Evolutionary conservation across 257 asterid species (phyloP).

Genomic region (Fraxinus anomala): DNA sequence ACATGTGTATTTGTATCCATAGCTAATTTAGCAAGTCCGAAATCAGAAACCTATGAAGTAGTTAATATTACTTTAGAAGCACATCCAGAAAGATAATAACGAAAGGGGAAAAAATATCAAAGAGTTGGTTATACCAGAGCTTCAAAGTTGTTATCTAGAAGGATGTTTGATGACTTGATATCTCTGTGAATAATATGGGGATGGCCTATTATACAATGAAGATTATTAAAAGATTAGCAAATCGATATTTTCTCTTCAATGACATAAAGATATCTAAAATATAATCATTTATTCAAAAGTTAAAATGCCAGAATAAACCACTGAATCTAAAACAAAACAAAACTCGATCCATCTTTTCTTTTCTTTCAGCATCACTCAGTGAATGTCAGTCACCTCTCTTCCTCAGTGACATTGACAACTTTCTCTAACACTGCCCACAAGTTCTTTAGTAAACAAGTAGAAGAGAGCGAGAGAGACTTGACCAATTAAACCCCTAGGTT

Average conservation of each 20-base stretch:
- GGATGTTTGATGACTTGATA: constrained; percentile 94
- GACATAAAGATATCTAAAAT: constrained; percentile 4
- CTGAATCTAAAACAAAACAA: not conserved
- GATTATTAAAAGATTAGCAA: constrained; percentile 10
- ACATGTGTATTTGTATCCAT: constrained; percentile 77
- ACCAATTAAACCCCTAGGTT: not conserved
- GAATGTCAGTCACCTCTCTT: not conserved
- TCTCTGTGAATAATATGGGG: constrained; percentile 96
- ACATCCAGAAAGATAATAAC: constrained; percentile 1
- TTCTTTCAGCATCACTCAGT: not conserved
- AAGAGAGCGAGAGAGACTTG: not conserved
- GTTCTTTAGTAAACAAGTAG: not conserved
- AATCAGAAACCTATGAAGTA: constrained; percentile 79
- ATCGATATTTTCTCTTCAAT: constrained; percentile 15
- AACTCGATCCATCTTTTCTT: not conserved
- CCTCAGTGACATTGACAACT: not conserved
- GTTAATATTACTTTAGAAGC: constrained; percentile 3
- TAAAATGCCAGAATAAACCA: not conserved
- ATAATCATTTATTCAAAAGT: not conserved
- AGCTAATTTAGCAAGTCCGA: constrained; percentile 91
- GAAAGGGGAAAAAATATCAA: not conserved
- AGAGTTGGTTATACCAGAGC: constrained; percentile 64
- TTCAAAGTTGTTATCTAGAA: constrained; percentile 76
- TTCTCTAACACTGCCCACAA: not conserved
- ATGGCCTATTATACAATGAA: constrained; percentile 50